Evolutionary conservation across 2,329 filamentous ascomycete species (phyloP).

Genomic region (Paracorniculantispora psalliotae): DNA sequence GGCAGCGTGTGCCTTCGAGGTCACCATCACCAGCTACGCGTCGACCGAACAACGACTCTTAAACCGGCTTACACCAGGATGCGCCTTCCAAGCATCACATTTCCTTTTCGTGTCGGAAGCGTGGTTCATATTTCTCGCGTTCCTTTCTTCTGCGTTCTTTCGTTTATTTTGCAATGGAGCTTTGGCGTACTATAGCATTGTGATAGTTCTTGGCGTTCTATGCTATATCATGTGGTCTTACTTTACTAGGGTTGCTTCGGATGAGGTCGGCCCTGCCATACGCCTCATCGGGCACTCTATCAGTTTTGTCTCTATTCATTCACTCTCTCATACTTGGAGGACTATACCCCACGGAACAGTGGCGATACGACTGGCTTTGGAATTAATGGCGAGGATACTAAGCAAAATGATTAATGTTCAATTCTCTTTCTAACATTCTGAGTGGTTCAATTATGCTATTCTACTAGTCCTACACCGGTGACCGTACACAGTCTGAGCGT

Average conservation of each 20-base stretch:
- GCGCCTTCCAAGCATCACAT: neutral
- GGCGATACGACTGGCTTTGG: neutral
- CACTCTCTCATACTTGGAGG: neutral
- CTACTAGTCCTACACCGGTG: no score
- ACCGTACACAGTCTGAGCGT: no score
- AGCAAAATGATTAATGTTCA: neutral
- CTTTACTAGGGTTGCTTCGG: neutral
- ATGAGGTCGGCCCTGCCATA: no score
- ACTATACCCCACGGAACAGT: neutral
- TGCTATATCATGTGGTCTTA: neutral
- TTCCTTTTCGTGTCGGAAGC: neutral
- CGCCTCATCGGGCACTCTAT: neutral
- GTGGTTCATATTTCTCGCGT: neutral
- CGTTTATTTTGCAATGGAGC: slow-evolving; percentile 6
- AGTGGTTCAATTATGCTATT: no score
- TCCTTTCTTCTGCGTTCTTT: neutral
- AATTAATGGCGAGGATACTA: neutral
- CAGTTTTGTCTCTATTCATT: neutral
- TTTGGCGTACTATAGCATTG: slow-evolving; percentile 3
- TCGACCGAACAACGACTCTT: neutral
- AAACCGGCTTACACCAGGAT: neutral
- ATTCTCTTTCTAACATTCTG: neutral
- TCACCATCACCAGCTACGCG: slow-evolving; percentile 7
- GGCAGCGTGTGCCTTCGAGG: slow-evolving; percentile 8
- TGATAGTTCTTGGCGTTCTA: neutral